Conservation (phyloP, 495 filamentous ascomycete species). For the Penicillium atrosanguineum region DNA sequence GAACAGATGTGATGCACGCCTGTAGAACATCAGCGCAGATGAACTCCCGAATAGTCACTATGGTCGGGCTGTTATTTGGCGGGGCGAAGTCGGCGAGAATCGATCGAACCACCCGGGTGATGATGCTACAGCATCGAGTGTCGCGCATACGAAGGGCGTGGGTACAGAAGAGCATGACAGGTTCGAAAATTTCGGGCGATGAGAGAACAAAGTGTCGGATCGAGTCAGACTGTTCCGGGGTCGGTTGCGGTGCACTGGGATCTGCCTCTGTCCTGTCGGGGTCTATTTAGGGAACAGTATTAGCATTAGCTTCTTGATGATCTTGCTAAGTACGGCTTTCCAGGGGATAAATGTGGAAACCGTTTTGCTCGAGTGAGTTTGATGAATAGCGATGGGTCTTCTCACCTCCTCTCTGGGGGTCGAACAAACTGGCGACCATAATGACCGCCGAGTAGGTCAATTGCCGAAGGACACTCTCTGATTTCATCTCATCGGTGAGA, state of each 20-base stretch:
- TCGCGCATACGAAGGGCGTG: conserved; percentile 90
- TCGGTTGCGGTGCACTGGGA: conserved; percentile 36
- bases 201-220: conserved; percentile 80
- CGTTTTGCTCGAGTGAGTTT: background rate
- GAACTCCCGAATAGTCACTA: conserved; percentile 80
- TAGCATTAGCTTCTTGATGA: background rate
- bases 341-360: background rate
- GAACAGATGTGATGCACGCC: conserved; percentile 79
- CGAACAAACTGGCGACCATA: conserved; percentile 83
- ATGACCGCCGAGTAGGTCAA: conserved; percentile 88
- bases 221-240: conserved; percentile 41
- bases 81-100: conserved; percentile 75
- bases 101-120: conserved; percentile 78
- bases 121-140: conserved; percentile 79
- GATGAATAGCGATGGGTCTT: background rate
- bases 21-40: conserved; percentile 81
- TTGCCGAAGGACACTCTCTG: conserved; percentile 92
- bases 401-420: conserved; percentile 60
- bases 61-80: conserved; percentile 49
- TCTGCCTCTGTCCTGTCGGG: conserved; percentile 42
- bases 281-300: conserved; percentile 19
- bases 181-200: conserved; percentile 75
- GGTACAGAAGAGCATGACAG: conserved; percentile 84
- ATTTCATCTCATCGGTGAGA: conserved; percentile 94
- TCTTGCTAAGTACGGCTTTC: background rate